These are phyloP conservation scores for Daldinia childiae DNA, from an alignment of 495 filamentous ascomycete species.

Conservation along the genomic window DNA sequence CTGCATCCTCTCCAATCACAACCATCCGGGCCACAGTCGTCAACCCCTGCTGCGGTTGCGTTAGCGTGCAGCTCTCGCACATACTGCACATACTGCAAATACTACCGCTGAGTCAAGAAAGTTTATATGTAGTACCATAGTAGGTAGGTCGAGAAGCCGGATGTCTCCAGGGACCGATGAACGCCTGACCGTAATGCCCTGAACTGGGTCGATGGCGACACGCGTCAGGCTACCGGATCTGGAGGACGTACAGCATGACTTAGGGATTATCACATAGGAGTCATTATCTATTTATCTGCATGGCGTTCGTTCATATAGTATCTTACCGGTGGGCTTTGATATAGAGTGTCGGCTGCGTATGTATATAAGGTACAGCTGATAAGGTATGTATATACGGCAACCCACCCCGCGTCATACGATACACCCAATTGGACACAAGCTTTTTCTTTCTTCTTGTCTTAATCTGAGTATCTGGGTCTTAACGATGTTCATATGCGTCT, in stretches of 20 bases:
- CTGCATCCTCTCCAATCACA: constrained; percentile 38
- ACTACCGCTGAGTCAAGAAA: constrained; percentile 29
- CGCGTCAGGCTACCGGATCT: constrained; percentile 35
- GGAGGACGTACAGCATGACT: constrained; percentile 31
- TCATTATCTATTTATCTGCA: constrained; percentile 7
- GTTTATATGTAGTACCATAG: constrained; percentile 20
- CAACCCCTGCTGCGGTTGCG: constrained; percentile 20
- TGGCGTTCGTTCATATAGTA: constrained; percentile 11
- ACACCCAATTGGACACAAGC: background rate
- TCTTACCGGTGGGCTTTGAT: background rate
- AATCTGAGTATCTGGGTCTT: background rate
- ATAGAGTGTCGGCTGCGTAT: background rate
- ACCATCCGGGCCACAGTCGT: constrained; percentile 26
- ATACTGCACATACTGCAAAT: background rate
- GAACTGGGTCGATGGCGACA: constrained; percentile 35
- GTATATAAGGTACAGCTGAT: background rate
- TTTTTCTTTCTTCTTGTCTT: background rate
- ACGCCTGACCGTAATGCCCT: constrained; percentile 8
- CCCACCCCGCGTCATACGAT: constrained; percentile 16
- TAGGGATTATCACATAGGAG: constrained; percentile 14
- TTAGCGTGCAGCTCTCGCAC: constrained; percentile 27
- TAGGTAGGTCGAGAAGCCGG: constrained; percentile 17
- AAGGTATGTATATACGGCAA: background rate
- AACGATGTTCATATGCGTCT: background rate
- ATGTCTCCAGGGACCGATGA: constrained; percentile 31